These are phyloP conservation scores for Exutisphaerella laricina DNA, from an alignment of 2,329 filamentous ascomycete species.

Conservation along the genomic window DNA sequence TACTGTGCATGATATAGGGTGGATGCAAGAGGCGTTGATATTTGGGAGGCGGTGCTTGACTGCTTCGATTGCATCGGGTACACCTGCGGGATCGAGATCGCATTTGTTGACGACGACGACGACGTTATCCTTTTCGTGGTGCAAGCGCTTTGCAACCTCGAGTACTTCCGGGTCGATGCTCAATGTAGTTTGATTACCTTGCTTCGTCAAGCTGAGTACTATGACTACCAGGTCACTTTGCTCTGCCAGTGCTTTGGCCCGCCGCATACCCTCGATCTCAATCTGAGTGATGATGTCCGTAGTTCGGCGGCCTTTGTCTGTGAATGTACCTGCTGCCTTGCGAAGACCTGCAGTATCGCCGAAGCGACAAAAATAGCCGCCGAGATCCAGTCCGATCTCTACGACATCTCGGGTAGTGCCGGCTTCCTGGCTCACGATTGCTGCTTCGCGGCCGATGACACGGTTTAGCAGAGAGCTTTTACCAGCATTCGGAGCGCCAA, in stretches of 20 bases:
- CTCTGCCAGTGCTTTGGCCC: constrained; percentile 73
- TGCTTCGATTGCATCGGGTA: constrained; percentile 15
- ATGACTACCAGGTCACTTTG: constrained; percentile 83
- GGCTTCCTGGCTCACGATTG: constrained; percentile 87
- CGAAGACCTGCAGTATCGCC: constrained; percentile 91
- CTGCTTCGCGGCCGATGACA: constrained; percentile 85
- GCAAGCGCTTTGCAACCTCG: constrained; percentile 48
- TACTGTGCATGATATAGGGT: constrained; percentile 64
- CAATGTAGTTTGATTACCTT: constrained; percentile 10
- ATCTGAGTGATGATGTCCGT: constrained; percentile 59
- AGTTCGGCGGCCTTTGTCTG: constrained; percentile 5
- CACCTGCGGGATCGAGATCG: constrained; percentile 38
- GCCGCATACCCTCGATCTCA: constrained; percentile 83
- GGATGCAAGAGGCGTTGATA: constrained; percentile 44
- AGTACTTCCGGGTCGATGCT: constrained; percentile 51
- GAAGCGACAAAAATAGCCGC: constrained; percentile 86
- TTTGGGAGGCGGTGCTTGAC: constrained; percentile 40
- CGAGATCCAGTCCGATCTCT: constrained; percentile 82
- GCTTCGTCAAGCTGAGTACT: constrained; percentile 65
- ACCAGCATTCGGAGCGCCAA: constrained; percentile 89
- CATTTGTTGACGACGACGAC: constrained; percentile 58
- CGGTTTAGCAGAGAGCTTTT: constrained; percentile 92
- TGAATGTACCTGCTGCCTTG: constrained; percentile 7
- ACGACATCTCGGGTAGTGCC: constrained; percentile 93
- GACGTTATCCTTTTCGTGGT: constrained; percentile 47